Conservation (phyloP, 2,329 filamentous ascomycete species). For the Colletotrichum spinosum region DNA sequence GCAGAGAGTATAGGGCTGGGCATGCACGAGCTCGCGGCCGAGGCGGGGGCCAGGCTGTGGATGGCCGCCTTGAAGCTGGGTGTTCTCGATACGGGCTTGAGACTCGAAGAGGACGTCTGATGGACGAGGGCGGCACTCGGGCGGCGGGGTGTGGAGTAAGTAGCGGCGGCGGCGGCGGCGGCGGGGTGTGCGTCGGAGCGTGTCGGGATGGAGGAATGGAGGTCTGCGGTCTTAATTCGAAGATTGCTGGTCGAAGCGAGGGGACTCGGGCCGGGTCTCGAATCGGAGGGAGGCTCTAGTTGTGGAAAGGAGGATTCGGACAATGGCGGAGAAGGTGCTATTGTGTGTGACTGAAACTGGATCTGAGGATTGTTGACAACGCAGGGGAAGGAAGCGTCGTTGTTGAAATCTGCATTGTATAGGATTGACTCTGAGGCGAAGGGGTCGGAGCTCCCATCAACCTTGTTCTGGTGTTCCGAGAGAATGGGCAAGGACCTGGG, state of each 20-base stretch:
- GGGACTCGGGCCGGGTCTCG: conserved; percentile 27
- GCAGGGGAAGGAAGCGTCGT: conserved; percentile 38
- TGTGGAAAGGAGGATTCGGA: conserved; percentile 39
- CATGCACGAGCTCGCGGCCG: conserved; percentile 73
- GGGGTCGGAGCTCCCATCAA: conserved; percentile 32
- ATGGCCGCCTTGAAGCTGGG: conserved; percentile 71
- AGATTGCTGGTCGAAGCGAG: conserved; percentile 43
- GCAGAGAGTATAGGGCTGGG: conserved; percentile 80
- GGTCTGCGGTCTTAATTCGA: conserved; percentile 52
- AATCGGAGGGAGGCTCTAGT: conserved; percentile 28
- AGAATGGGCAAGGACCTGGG: conserved; percentile 35
- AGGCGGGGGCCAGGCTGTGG: conserved; percentile 60
- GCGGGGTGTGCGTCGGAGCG: conserved; percentile 47
- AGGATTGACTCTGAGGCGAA: conserved; percentile 34
- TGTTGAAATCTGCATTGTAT: conserved; percentile 35
- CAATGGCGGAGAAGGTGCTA: conserved; percentile 50
- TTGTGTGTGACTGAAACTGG: conserved; percentile 53
- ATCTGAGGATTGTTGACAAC: conserved; percentile 40
- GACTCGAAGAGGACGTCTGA: conserved; percentile 56
- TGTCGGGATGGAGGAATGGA: conserved; percentile 40
- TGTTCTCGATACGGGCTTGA: conserved; percentile 67
- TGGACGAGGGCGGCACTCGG: conserved; percentile 46
- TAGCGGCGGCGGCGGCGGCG: conserved; percentile 42
- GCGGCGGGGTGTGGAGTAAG: conserved; percentile 45
- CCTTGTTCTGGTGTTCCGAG: conserved; percentile 31